Percentiles rank a stretch among this genome's conserved stretches.
These are phyloP conservation scores for Ophiostoma novo-ulmi DNA, from an alignment of 2,329 filamentous ascomycete genomes.

Conservation along the genomic window DNA sequence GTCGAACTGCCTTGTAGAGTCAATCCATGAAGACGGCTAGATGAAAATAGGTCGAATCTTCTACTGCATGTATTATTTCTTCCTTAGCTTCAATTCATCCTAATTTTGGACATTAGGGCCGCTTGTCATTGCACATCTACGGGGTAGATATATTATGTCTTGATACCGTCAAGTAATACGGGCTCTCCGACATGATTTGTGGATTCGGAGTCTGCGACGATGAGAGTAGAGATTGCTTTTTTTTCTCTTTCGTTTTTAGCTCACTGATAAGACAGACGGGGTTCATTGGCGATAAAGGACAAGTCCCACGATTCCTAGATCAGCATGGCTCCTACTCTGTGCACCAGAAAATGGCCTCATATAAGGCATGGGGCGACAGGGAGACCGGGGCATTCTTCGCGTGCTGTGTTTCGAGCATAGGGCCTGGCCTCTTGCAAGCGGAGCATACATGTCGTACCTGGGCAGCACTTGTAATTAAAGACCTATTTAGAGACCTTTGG, in stretches of 20 bases:
- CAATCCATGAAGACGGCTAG: not conserved
- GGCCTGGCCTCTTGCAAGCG: not conserved
- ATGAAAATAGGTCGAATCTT: not conserved
- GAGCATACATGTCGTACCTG: not conserved
- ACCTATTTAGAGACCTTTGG: not conserved
- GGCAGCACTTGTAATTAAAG: too few species aligned
- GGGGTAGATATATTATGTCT: not conserved
- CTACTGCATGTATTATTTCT: not conserved
- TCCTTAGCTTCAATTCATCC: not conserved
- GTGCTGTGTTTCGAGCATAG: not conserved
- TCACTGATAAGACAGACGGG: too few species aligned
- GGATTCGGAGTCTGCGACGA: not conserved
- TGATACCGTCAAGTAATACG: not conserved
- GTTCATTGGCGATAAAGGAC: not conserved
- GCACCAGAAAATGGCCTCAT: not conserved
- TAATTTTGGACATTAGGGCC: not conserved
- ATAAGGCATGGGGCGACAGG: not conserved
- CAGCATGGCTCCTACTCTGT: not conserved
- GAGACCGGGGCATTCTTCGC: not conserved
- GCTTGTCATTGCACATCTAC: not conserved
- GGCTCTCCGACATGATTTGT: not conserved
- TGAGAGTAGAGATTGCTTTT: too few species aligned
- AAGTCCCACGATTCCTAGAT: too few species aligned
- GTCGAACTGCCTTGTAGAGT: not conserved
- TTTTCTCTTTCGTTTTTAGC: too few species aligned